phyloP scores from a whole-genome alignment of 306 rosid species.

The Prunus persica region DNA sequence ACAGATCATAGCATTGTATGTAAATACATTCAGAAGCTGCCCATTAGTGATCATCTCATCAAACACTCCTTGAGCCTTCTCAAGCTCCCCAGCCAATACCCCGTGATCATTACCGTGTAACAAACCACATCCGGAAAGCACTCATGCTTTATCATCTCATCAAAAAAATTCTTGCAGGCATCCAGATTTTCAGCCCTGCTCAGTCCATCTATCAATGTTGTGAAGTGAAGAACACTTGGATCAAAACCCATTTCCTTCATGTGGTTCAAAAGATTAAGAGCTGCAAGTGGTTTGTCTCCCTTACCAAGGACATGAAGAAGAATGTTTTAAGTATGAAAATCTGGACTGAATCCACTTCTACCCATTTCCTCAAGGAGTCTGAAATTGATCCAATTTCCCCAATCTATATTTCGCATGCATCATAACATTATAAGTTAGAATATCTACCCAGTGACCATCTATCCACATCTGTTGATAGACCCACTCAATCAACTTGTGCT shows the following conservation, averaged over 20 bases:
- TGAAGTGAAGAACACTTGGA: slow-evolving; percentile 83
- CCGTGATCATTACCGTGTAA: slow-evolving; percentile 88
- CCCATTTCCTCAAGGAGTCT: slow-evolving; percentile 79
- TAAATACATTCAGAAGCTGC: slow-evolving; percentile 77
- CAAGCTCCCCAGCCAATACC: slow-evolving; percentile 70
- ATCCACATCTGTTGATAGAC: slow-evolving; percentile 75
- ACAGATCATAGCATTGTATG: slow-evolving; percentile 84
- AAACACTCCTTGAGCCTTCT: slow-evolving; percentile 65
- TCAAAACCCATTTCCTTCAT: slow-evolving; percentile 75
- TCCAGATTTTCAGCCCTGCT: slow-evolving; percentile 86
- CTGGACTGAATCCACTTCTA: slow-evolving; percentile 69
- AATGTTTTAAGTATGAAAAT: slow-evolving; percentile 80
- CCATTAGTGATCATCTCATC: slow-evolving; percentile 69
- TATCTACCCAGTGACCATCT: slow-evolving; percentile 62
- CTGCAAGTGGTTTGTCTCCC: slow-evolving; percentile 75
- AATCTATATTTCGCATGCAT: slow-evolving; percentile 78
- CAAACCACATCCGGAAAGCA: slow-evolving; percentile 79
- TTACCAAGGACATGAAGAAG: slow-evolving; percentile 82
- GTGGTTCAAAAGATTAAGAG: slow-evolving; percentile 70
- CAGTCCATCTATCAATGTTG: slow-evolving; percentile 88
- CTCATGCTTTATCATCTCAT: slow-evolving; percentile 62
- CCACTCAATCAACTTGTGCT: slow-evolving; percentile 89
- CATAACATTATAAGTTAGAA: slow-evolving; percentile 72
- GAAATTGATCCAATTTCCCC: slow-evolving; percentile 77
- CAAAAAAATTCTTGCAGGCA: slow-evolving; percentile 73